These are phyloP conservation scores for Sporothrix brunneoviolacea DNA, from an alignment of 2,329 filamentous ascomycete species.

Conservation along the genomic window DNA sequence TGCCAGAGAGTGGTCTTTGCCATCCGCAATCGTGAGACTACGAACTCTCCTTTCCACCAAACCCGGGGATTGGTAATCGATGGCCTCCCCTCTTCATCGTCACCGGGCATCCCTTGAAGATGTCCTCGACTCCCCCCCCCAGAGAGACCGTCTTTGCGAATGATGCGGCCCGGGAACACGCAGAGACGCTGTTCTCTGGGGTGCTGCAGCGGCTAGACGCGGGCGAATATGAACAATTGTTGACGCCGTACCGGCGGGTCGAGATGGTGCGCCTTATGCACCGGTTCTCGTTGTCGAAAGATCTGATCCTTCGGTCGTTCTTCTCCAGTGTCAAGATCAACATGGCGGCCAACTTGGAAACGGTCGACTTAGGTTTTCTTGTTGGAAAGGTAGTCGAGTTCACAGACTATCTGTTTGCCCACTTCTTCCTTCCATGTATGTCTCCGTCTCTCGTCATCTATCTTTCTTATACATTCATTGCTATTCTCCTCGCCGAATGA, in stretches of 20 bases:
- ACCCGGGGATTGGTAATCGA: too few species aligned
- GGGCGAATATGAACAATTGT: neutral
- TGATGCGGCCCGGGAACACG: neutral
- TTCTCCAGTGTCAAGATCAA: neutral
- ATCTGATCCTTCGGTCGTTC: too few species aligned
- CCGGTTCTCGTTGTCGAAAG: neutral
- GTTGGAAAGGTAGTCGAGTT: neutral
- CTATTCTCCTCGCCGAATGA: neutral
- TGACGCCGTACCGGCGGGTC: neutral
- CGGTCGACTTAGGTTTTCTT: neutral
- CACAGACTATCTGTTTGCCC: neutral
- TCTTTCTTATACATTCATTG: neutral
- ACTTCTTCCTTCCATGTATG: conserved; percentile 2
- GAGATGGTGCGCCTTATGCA: conserved; percentile 2
- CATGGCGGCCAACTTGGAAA: neutral
- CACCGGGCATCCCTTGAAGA: too few species aligned
- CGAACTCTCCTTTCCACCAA: too few species aligned
- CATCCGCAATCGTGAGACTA: too few species aligned
- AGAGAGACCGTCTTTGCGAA: neutral
- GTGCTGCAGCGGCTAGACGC: neutral
- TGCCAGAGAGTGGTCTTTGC: too few species aligned
- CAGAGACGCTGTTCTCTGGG: neutral
- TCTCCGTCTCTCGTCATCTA: too few species aligned
- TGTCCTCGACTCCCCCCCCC: too few species aligned
- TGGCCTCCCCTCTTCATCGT: too few species aligned